Evolutionary conservation across 2,329 filamentous ascomycete species (phyloP).

Genomic region (Scytalidium sp.): DNA sequence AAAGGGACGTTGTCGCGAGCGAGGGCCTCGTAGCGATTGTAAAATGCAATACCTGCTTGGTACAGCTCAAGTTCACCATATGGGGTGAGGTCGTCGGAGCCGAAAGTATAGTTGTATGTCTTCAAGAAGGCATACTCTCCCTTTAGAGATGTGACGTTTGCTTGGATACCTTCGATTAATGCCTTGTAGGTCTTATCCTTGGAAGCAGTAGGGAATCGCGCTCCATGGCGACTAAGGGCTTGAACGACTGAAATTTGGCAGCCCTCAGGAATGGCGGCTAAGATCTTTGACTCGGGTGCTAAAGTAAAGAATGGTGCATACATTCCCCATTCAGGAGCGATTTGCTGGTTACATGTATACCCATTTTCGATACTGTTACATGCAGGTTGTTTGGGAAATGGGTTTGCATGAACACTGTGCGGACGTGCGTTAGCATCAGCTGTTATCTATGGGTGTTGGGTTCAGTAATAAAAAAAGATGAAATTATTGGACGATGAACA

Average conservation of each 20-base stretch:
- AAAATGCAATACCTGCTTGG: conserved; percentile 71
- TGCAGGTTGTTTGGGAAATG: not conserved
- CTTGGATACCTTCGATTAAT: conserved; percentile 63
- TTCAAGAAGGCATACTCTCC: conserved; percentile 65
- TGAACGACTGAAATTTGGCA: conserved; percentile 75
- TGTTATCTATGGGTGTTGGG: too few species aligned
- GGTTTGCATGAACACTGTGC: not conserved
- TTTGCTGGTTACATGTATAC: conserved; percentile 6
- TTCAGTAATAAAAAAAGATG: too few species aligned
- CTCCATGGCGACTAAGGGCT: conserved; percentile 78
- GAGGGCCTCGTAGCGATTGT: conserved; percentile 63
- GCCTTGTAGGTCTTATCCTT: conserved; percentile 62
- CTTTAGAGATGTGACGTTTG: conserved; percentile 47
- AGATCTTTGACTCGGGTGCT: conserved; percentile 59
- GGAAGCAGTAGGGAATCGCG: conserved; percentile 67
- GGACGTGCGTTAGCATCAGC: too few species aligned
- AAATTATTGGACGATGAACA: too few species aligned
- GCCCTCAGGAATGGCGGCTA: conserved; percentile 51
- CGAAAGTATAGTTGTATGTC: conserved; percentile 66
- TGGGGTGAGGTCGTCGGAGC: conserved; percentile 61
- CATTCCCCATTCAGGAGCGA: conserved; percentile 61
- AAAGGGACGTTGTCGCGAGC: conserved; percentile 58
- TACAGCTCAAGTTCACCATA: conserved; percentile 67
- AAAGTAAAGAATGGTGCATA: conserved; percentile 80
- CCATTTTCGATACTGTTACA: conserved; percentile 2